Evolutionary conservation across 164 flowering plant genomes (phyloP).

Genomic region (Echeveria elegans): DNA sequence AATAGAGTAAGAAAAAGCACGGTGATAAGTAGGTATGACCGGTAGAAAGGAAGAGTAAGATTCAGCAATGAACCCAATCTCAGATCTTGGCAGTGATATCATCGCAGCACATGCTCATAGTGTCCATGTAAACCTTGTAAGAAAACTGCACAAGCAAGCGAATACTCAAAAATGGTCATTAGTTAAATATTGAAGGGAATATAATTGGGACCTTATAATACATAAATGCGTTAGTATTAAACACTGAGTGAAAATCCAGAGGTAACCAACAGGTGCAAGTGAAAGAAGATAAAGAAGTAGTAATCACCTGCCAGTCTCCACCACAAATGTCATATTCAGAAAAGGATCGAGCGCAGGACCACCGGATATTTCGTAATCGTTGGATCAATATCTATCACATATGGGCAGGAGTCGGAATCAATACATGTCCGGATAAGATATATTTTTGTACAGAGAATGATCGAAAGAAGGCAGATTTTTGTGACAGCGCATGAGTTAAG

Average conservation of each 20-base stretch:
- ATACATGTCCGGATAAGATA: background rate
- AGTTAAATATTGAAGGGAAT: background rate
- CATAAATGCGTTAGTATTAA: background rate
- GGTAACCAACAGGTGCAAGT: background rate
- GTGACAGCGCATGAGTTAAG: background rate
- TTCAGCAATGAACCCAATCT: background rate
- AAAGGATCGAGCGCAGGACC: background rate
- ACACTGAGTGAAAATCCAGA: background rate
- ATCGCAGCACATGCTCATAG: background rate
- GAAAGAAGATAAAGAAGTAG: background rate
- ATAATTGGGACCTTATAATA: background rate
- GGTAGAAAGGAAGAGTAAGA: background rate
- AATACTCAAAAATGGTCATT: background rate
- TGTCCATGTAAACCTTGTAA: background rate
- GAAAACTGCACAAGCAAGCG: background rate
- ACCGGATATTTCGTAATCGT: background rate
- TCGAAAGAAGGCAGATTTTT: background rate
- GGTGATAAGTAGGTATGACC: background rate
- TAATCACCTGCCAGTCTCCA: background rate
- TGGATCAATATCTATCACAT: background rate
- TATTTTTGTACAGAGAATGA: background rate
- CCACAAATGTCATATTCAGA: constrained; percentile 7
- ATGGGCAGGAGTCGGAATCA: background rate
- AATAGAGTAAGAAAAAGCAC: background rate
- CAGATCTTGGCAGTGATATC: background rate